These are phyloP conservation scores for Wallacemonas collosoma DNA, from an alignment of 208 protist species.

Conservation along the genomic window DNA sequence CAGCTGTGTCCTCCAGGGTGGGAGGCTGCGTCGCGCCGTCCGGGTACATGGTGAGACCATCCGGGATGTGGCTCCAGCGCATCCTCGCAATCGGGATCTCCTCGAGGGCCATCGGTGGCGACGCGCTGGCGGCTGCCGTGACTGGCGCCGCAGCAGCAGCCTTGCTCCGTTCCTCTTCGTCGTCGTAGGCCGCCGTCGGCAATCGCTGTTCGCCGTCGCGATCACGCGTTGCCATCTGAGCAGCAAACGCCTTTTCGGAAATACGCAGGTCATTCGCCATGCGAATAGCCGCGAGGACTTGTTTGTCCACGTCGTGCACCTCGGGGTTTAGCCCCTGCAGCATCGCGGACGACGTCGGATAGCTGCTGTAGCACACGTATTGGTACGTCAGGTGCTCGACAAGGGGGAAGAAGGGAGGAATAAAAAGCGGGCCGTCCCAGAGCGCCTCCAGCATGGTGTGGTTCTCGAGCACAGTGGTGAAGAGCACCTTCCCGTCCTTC, in stretches of 20 bases:
- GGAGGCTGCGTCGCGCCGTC: conserved; percentile 30
- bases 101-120: conserved; percentile 19
- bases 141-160: neutral
- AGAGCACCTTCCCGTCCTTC: conserved; percentile 80
- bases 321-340: conserved; percentile 21
- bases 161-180: conserved; percentile 22
- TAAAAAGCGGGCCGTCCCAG: conserved; percentile 73
- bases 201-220: conserved; percentile 63
- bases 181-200: conserved; percentile 46
- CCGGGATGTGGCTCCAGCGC: conserved; percentile 79
- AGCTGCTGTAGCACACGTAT: conserved; percentile 94
- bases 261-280: conserved; percentile 78
- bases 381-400: conserved; percentile 93
- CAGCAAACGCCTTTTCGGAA: conserved; percentile 64
- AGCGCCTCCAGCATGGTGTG: conserved; percentile 74
- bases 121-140: conserved; percentile 17
- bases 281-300: conserved; percentile 45
- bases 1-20: neutral
- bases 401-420: conserved; percentile 74
- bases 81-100: conserved; percentile 56
- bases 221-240: conserved; percentile 60
- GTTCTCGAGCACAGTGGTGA: conserved; percentile 93
- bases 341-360: conserved; percentile 50
- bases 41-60: conserved; percentile 77
- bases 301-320: conserved; percentile 29